These are phyloP conservation scores for Paramecium primaurelia DNA, from an alignment of 73 alveolate genomes.

Conservation along the genomic window DNA sequence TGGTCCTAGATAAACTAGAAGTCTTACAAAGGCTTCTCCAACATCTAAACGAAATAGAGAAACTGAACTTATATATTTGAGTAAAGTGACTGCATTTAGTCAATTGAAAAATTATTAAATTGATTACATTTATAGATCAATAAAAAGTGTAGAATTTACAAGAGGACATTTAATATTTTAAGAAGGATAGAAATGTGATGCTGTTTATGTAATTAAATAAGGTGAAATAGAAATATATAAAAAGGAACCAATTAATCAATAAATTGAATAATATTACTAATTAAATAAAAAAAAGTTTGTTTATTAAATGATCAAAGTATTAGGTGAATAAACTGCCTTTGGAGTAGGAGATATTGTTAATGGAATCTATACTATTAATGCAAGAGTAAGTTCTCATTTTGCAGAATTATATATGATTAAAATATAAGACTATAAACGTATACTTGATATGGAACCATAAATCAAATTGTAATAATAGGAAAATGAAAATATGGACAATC, in stretches of 20 bases:
- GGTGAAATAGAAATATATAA: background rate
- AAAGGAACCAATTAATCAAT: background rate
- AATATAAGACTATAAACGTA: background rate
- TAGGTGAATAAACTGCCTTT: background rate
- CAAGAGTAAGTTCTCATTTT: background rate
- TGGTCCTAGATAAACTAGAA: background rate
- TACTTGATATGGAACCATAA: slow-evolving; percentile 8
- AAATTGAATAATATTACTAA: background rate
- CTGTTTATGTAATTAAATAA: background rate
- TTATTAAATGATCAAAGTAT: background rate
- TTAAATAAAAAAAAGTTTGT: background rate
- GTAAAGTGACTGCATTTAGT: background rate
- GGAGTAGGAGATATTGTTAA: background rate
- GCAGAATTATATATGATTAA: background rate
- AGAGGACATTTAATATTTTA: background rate
- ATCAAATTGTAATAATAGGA: background rate
- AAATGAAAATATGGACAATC: background rate
- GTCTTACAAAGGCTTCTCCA: background rate
- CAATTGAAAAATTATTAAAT: background rate
- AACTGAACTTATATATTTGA: background rate
- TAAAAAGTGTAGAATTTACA: background rate
- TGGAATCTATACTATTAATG: background rate
- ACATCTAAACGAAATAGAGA: background rate
- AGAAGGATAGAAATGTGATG: background rate
- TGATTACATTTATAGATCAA: background rate